phyloP scores from a whole-genome alignment of 441 rosid genomes.

The Pelargonium cotyledonis region DNA sequence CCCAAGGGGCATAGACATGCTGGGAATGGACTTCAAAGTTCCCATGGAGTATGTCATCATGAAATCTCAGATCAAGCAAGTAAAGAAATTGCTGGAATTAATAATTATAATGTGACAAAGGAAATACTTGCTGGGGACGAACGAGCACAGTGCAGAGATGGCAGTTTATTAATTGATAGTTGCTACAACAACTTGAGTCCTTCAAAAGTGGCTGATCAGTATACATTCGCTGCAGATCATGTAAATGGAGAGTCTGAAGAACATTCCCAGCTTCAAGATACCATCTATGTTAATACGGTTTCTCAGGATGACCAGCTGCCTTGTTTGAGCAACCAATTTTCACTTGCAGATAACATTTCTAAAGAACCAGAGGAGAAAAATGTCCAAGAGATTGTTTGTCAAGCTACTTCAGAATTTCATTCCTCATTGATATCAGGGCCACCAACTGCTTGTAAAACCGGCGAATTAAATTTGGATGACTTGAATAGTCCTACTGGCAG shows the following conservation, averaged over 20 bases:
- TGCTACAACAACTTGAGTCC: conserved; percentile 10
- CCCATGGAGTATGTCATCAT: conserved; percentile 18
- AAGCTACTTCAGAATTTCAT: conserved; percentile 22
- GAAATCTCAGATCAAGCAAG: conserved; percentile 26
- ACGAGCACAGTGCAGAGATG: conserved; percentile 15
- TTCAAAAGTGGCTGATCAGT: conserved; percentile 15
- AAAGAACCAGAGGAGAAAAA: conserved; percentile 23
- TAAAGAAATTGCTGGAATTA: conserved; percentile 26
- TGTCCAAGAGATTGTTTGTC: conserved; percentile 20
- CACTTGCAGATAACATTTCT: conserved; percentile 19
- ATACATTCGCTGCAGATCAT: conserved; percentile 22
- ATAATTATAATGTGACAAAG: conserved; percentile 4
- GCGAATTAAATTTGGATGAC: neutral
- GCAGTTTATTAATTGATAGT: conserved; percentile 15
- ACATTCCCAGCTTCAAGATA: conserved; percentile 28
- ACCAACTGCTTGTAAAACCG: conserved; percentile 18
- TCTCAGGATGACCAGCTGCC: conserved; percentile 18
- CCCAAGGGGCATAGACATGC: conserved; percentile 13
- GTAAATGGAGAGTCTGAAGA: conserved; percentile 28
- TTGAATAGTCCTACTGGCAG: conserved; percentile 16
- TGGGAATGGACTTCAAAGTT: conserved; percentile 19
- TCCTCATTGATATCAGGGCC: conserved; percentile 19
- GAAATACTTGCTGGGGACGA: conserved; percentile 19
- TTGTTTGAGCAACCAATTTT: conserved; percentile 18
- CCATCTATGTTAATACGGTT: conserved; percentile 23